A percentile compares a stretch with the other conserved stretches of the same genome.
Conservation (phyloP, 1,284 basidiomycete genomes). For the Moesziomyces antarcticus region DNA sequence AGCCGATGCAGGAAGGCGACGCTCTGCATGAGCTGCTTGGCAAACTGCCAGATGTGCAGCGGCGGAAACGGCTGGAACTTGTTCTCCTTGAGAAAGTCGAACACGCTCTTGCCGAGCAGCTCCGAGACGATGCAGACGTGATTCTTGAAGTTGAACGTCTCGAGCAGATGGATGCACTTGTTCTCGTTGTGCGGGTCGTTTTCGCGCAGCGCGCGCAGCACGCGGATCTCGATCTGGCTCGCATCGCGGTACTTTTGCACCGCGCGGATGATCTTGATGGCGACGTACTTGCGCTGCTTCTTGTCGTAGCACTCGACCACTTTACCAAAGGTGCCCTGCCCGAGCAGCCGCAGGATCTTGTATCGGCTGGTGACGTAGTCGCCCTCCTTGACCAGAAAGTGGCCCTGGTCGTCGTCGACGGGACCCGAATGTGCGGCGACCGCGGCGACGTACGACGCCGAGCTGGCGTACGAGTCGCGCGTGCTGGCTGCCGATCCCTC, state of each 20-base stretch:
- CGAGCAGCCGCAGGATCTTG: conserved; percentile 84
- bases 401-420: conserved; percentile 69
- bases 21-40: conserved; percentile 88
- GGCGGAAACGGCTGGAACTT: conserved; percentile 95
- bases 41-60: conserved; percentile 95
- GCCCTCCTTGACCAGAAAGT: conserved; percentile 68
- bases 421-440: conserved; percentile 38
- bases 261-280: conserved; percentile 91
- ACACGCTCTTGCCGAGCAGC: conserved; percentile 95
- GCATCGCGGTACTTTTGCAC: conserved; percentile 82
- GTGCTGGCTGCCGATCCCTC: conserved; percentile 46
- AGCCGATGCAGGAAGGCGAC: conserved; percentile 94
- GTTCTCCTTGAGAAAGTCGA: conserved; percentile 99
- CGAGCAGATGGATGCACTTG: conserved; percentile 96
- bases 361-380: conserved; percentile 65
- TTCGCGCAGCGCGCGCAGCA: conserved; percentile 89
- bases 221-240: conserved; percentile 96
- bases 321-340: conserved; percentile 99
- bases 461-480: conserved; percentile 47
- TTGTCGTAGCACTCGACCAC: conserved; percentile 93
- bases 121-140: conserved; percentile 98
- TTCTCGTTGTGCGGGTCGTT: conserved; percentile 88
- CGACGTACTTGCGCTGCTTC: conserved; percentile 77
- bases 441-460: conserved; percentile 44
- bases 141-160: conserved; percentile 96